Percentiles rank a stretch among this genome's conserved stretches.
These are phyloP conservation scores for Zygosaccharomyces siamensis DNA, from an alignment of 805 yeast species.

Conservation along the genomic window DNA sequence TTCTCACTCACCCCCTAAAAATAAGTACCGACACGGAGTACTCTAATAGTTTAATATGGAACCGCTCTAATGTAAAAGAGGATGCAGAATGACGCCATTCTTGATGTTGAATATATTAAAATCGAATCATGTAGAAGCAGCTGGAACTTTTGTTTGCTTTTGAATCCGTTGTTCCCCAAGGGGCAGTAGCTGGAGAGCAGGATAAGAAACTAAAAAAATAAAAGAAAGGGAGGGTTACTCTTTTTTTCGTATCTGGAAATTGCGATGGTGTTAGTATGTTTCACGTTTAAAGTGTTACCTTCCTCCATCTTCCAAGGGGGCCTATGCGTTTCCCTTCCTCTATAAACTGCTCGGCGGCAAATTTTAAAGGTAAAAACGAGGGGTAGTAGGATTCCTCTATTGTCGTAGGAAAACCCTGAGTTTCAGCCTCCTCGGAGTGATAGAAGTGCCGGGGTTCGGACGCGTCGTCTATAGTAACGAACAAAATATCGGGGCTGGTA, in stretches of 20 bases:
- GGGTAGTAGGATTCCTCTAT: not conserved
- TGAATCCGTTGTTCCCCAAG: not conserved
- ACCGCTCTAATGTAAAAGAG: not conserved
- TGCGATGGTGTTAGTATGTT: not conserved
- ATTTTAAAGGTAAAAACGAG: not conserved
- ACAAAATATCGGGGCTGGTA: no score
- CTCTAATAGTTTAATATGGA: not conserved
- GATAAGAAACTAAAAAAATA: not conserved
- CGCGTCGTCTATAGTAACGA: not conserved
- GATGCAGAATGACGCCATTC: not conserved
- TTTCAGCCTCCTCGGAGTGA: not conserved
- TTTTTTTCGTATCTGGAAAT: not conserved
- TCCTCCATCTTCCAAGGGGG: no score
- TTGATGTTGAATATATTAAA: not conserved
- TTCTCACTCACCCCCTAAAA: not conserved
- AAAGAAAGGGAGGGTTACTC: not conserved
- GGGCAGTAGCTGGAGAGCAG: not conserved
- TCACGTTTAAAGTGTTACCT: not conserved
- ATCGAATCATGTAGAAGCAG: not conserved
- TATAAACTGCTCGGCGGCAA: not conserved
- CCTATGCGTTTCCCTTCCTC: not conserved
- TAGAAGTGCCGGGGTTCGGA: not conserved
- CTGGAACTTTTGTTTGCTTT: slow-evolving; percentile 1
- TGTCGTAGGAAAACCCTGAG: not conserved
- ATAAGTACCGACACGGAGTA: no score